Evolutionary conservation across 2,329 filamentous ascomycete genomes (phyloP).

Genomic region (Fusarium gaditjirri): DNA sequence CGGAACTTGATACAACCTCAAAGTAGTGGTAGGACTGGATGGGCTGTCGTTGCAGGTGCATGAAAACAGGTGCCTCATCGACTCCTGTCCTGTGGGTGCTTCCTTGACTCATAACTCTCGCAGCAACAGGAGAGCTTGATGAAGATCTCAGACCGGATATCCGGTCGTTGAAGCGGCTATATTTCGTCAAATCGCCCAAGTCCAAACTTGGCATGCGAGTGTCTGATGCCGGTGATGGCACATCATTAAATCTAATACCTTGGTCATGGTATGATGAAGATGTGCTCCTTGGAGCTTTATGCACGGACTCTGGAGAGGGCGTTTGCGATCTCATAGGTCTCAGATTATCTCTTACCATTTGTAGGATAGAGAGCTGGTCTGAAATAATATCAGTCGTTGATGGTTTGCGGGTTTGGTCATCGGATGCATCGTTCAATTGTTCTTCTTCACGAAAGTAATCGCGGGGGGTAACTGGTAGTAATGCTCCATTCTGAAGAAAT

Average conservation of each 20-base stretch:
- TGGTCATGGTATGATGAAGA: slow-evolving; percentile 49
- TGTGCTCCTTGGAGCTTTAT: slow-evolving; percentile 36
- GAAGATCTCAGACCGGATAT: slow-evolving; percentile 46
- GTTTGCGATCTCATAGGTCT: slow-evolving; percentile 16
- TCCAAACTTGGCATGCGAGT: slow-evolving; percentile 38
- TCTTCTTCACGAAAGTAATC: slow-evolving; percentile 21
- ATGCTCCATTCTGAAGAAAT: slow-evolving; percentile 14
- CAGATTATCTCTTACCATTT: slow-evolving; percentile 29
- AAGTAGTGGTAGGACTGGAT: slow-evolving; percentile 40
- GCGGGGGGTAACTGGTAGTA: not conserved
- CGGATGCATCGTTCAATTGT: slow-evolving; percentile 13
- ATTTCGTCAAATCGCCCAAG: slow-evolving; percentile 46
- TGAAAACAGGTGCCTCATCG: slow-evolving; percentile 42
- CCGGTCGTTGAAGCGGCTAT: slow-evolving; percentile 44
- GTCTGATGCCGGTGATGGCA: slow-evolving; percentile 46
- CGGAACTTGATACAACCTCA: slow-evolving; percentile 43
- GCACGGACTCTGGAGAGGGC: slow-evolving; percentile 11
- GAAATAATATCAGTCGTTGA: slow-evolving; percentile 21
- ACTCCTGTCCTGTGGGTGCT: slow-evolving; percentile 35
- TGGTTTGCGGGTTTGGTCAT: not conserved
- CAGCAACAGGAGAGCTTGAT: slow-evolving; percentile 36
- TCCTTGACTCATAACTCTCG: slow-evolving; percentile 14
- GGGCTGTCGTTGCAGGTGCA: slow-evolving; percentile 42
- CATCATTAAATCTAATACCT: slow-evolving; percentile 27
- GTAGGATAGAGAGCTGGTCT: slow-evolving; percentile 31